Base-by-base conservation (phyloP, 129 eudicot genomes). In the Lactuca saligna region DNA sequence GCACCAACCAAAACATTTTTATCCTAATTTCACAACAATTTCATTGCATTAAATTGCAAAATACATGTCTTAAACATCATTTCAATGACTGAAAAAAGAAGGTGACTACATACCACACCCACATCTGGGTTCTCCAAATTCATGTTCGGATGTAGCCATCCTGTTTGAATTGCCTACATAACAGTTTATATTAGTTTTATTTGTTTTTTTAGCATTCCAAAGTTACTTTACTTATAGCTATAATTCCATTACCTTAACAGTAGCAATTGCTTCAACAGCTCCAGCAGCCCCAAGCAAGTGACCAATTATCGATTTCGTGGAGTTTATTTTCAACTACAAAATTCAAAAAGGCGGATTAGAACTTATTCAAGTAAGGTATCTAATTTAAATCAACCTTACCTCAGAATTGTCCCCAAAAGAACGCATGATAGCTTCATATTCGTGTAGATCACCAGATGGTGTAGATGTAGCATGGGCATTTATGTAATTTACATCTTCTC, bases 71-170 rank as follows among this genome's bases (percentile, higher is more conserved):
- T 46, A 46, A 72, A 41, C 4, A 13, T 48, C 60, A 54, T 38
- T 48, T 44, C 29, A 70, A 5, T 35, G n/a, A 65, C 8, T 50
- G 56, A 17, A 20, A 32, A 63, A 56, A 38, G 17, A 25, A 49
- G 55, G 65, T 20, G 75, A 57, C 33, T 56, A 74, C 84, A 54
- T 84, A 88, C 95, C 90, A 88, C 84, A 44, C 88, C 88, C 31
- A 75, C 75, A 48, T 85, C 95, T 11, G 91, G 95, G 61, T 82
- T 75, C 55, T 84, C 91, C 57, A 88, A 84, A 76, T 87, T 87
- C 51, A 87, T 70, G 64, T 87, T 87, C 65, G 94, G 94, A 73
- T 86, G 93, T 56, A 86, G 77, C 93, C 93, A 86, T 39, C 94
- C 94, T 4, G 89, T 87, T 59, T 76, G 66, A 54, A 87, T 87